phyloP scores from a whole-genome alignment of 768 basidiomycete species.

The Podaxis pistillaris region DNA sequence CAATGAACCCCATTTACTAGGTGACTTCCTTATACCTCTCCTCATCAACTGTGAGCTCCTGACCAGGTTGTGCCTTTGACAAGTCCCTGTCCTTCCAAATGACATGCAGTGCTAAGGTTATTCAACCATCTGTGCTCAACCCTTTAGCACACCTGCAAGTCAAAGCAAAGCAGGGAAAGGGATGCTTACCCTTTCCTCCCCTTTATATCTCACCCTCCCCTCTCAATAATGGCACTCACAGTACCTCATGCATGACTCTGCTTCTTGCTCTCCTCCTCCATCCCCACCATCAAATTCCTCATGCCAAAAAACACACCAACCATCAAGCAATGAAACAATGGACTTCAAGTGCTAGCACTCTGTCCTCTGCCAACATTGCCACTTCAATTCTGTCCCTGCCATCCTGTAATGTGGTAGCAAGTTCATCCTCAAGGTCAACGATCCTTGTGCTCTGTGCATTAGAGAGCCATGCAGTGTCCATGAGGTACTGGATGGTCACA shows the following conservation, averaged over 20 bases:
- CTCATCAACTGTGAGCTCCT: too few species aligned
- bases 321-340: constrained; percentile 54
- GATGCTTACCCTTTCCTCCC: too few species aligned
- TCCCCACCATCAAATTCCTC: constrained; percentile 73
- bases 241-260: constrained; percentile 92
- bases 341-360: constrained; percentile 63
- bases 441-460: constrained; percentile 86
- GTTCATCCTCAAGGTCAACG: constrained; percentile 82
- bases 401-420: constrained; percentile 71
- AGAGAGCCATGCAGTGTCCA: constrained; percentile 71
- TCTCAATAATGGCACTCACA: constrained; percentile 74
- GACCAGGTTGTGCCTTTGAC: too few species aligned
- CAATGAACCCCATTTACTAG: too few species aligned
- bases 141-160: too few species aligned
- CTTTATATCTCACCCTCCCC: too few species aligned
- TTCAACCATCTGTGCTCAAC: too few species aligned
- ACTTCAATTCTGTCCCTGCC: constrained; percentile 82
- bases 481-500: constrained; percentile 66
- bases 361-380: constrained; percentile 81
- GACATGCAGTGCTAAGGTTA: too few species aligned
- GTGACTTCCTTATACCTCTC: too few species aligned
- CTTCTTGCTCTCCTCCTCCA: constrained; percentile 91
- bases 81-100: too few species aligned
- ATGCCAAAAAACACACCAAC: constrained; percentile 68
- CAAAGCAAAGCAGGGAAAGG: too few species aligned